These are phyloP conservation scores for Cryptococcus sp. DNA, from an alignment of 1,284 basidiomycete genomes.

Conservation along the genomic window DNA sequence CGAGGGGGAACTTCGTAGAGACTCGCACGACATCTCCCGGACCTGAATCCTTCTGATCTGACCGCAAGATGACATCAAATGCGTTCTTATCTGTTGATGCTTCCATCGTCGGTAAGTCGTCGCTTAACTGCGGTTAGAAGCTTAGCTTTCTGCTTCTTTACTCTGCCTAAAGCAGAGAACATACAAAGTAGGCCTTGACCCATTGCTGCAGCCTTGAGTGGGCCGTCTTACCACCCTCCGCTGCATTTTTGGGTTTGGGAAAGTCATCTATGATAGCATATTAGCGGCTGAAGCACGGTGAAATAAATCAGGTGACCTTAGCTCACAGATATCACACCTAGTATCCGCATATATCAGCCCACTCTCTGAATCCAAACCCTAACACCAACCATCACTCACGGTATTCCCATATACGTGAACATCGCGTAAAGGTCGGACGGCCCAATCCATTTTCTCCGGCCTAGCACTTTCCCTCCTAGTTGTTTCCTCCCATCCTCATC, in stretches of 20 bases:
- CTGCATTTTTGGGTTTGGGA: slow-evolving; percentile 29
- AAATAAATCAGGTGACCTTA: background rate
- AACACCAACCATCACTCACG: slow-evolving; percentile 54
- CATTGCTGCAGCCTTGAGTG: slow-evolving; percentile 34
- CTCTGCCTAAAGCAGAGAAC: background rate
- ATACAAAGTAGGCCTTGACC: slow-evolving; percentile 46
- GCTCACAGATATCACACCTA: slow-evolving; percentile 34
- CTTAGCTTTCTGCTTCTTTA: background rate
- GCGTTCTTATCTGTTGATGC: slow-evolving; percentile 7
- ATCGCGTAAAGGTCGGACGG: slow-evolving; percentile 57
- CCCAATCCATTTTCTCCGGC: slow-evolving; percentile 72
- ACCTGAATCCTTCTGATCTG: slow-evolving; percentile 14
- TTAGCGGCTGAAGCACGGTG: background rate
- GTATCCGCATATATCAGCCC: background rate
- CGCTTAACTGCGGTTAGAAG: background rate
- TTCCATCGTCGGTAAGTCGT: background rate
- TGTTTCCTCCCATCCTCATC: slow-evolving; percentile 65
- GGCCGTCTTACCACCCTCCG: slow-evolving; percentile 16
- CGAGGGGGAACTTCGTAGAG: slow-evolving; percentile 68
- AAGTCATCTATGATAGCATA: slow-evolving; percentile 36
- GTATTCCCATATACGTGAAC: slow-evolving; percentile 58
- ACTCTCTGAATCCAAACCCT: background rate
- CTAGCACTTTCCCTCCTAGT: slow-evolving; percentile 59
- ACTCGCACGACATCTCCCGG: slow-evolving; percentile 49
- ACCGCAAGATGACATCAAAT: slow-evolving; percentile 30